Evolutionary conservation across 768 basidiomycete genomes (phyloP), one percentile per base, ranked within the genome.

Genomic region (Rhodosporidiobolus odoratus): DNA sequence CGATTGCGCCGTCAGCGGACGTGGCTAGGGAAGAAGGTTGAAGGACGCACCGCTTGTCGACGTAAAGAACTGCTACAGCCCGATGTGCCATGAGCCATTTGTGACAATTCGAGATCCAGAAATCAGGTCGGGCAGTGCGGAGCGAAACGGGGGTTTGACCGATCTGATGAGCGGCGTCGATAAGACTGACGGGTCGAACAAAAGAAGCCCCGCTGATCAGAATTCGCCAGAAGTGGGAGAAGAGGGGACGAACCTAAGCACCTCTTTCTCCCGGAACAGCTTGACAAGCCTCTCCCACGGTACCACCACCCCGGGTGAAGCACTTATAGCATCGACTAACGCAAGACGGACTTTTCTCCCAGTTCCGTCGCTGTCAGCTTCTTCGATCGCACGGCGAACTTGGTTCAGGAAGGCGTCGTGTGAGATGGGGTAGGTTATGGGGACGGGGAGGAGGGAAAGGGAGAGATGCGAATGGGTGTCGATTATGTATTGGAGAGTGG

Each of bases 101-200:
- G 66, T 77, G 76, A 38, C 59, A 71, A 63, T 77, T 77, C 37
- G 71, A 68, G 23, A 73, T 66, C 60, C 75, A 82, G 68, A 79
- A 80, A 64, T 82, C 80, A 15, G 77, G 77, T 50, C 77, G 72
- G 0, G 75, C 34, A 4, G 41, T 59, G 35, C 74, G 69, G n/a
- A 82, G 74, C 60, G 80, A 77, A 25, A 79, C 73, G 23, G 78
- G 77, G 0, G 76, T 52, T 67, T 82, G 81, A 2, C 81, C 81
- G 47, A 82, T 79, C 17, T 78, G 62, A 67, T 82, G 81, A 13
- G 81, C 81, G 0, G 75, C 81, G 65, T 82, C 81, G 52, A 82
- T 78, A 17, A 81, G 62, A 50, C 48, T 50, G 48, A 8, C 21
- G 48, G n/a, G 21, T 23, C 48, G 48, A n/a, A n/a, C 21, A n/a